Base-by-base conservation (phyloP, 2,329 filamentous ascomycete species). In the Biscogniauxia sp. region DNA sequence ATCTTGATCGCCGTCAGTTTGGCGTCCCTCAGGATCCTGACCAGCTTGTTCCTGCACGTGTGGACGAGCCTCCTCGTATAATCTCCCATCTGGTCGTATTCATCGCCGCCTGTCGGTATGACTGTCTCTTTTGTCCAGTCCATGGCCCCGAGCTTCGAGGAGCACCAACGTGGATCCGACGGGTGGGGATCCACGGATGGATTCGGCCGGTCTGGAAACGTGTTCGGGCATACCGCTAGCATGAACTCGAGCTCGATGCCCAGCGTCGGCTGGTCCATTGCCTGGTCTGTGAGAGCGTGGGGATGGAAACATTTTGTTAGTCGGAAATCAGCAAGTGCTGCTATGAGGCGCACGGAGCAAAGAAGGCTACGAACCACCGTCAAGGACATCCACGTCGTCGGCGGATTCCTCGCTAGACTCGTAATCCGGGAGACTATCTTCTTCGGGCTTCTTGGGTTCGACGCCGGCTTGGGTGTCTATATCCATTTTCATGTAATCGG, bases 171-270 rank as follows among this genome's bases (percentile, higher is more conserved):
- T 1, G 1, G 6, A 7, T 68, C 65, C 1, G 52, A 20, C 25
- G 65, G 64, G 37, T 69, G 66, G 7, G 54, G 58, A 52, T 69
- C 67, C n/a, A 13, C 8, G 5, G 15, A 20, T n/a, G 23, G 2
- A 32, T n/a, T 20, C 5, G 6, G n/a, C 11, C 3, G 32, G 2
- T 9, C 3, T 3, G 5, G 20, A 20, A 45, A 57, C 17, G 20
- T 23, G 20, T 23, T 57, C 13, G 61, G 26, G n/a, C 51, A 58
- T 49, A 64, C 51, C 5, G 64, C 64, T 8, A 64, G 20, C 53
- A 67, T 54, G 55, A 69, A 69, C 45, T 69, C 66, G 7, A 69
- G 61, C 20, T 69, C 67, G 20, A 64, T 58, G 13, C 63, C 63
- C 28, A 56, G 62, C 1, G 63, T 64, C 26, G 32, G 60, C 9